These are phyloP conservation scores for Barnettozyma wickerhamii DNA, from an alignment of 805 yeast species.

Conservation along the genomic window DNA sequence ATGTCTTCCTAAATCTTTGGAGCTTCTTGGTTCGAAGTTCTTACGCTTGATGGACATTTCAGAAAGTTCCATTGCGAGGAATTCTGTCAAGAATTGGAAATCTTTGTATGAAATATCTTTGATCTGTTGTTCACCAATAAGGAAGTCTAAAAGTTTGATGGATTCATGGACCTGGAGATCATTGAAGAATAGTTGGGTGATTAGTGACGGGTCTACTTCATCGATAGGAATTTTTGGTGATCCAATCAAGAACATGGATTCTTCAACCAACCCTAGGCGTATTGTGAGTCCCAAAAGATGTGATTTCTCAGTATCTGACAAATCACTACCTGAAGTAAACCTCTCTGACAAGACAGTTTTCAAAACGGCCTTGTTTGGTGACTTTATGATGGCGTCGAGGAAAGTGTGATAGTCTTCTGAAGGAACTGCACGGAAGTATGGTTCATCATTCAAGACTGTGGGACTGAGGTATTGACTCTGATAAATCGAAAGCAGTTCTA, in stretches of 20 bases:
- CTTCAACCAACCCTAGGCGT: not conserved
- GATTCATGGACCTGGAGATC: conserved; percentile 1
- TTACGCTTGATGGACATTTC: conserved; percentile 8
- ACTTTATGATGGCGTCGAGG: conserved; percentile 1
- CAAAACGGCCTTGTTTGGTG: conserved; percentile 1
- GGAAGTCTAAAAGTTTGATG: conserved; percentile 1
- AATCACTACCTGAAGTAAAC: not conserved
- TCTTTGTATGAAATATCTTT: conserved; percentile 4
- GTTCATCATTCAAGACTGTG: not conserved
- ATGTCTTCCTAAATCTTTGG: too few relatives aligned
- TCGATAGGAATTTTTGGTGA: too few relatives aligned
- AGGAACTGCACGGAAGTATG: not conserved
- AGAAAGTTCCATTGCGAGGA: conserved; percentile 6
- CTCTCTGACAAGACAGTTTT: not conserved
- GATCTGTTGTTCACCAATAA: not conserved
- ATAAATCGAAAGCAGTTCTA: conserved; percentile 2
- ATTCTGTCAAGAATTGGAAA: conserved; percentile 11
- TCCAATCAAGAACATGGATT: too few relatives aligned
- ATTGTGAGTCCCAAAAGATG: not conserved
- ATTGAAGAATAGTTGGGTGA: conserved; percentile 1
- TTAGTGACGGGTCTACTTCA: not conserved
- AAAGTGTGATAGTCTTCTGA: conserved; percentile 13
- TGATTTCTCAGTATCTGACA: not conserved
- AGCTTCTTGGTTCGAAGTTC: not conserved
- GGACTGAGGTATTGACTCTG: not conserved